Conservation (phyloP, 768 basidiomycete species). For the Boletus reticuloceps region DNA sequence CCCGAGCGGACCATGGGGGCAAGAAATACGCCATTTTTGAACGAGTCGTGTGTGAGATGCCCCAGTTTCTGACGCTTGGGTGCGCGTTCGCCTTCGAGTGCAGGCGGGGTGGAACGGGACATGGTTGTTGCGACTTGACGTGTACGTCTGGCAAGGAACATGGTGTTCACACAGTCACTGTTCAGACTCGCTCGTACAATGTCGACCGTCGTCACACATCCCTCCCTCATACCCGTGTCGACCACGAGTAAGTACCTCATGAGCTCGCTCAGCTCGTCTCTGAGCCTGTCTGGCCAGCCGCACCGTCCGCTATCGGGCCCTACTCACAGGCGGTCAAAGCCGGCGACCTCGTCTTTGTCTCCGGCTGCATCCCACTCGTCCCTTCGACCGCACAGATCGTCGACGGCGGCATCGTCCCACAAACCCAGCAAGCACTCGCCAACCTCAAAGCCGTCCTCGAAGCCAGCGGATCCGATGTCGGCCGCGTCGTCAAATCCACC, state of each 20-base stretch:
- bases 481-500: slow-evolving; percentile 88
- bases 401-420: slow-evolving; percentile 21
- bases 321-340: slow-evolving; percentile 86
- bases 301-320: slow-evolving; percentile 79
- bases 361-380: slow-evolving; percentile 85
- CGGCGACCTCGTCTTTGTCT: slow-evolving; percentile 83
- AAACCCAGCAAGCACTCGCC: slow-evolving; percentile 80
- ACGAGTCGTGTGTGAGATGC: slow-evolving; percentile 68
- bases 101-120: neutral
- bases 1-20: slow-evolving; percentile 99
- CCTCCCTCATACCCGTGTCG: slow-evolving; percentile 35
- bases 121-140: neutral
- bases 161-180: no score
- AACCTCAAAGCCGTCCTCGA: slow-evolving; percentile 85
- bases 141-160: no score
- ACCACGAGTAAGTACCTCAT: slow-evolving; percentile 22
- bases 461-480: slow-evolving; percentile 73
- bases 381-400: slow-evolving; percentile 56
- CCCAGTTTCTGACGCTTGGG: slow-evolving; percentile 50
- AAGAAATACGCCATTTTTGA: slow-evolving; percentile 88
- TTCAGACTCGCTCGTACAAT: slow-evolving; percentile 5
- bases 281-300: slow-evolving; percentile 43
- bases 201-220: slow-evolving; percentile 34
- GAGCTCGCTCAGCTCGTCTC: neutral
- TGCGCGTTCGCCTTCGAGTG: slow-evolving; percentile 21